Evolutionary conservation across 345 rosid genomes (phyloP).

Genomic region (Camelina sativa): DNA sequence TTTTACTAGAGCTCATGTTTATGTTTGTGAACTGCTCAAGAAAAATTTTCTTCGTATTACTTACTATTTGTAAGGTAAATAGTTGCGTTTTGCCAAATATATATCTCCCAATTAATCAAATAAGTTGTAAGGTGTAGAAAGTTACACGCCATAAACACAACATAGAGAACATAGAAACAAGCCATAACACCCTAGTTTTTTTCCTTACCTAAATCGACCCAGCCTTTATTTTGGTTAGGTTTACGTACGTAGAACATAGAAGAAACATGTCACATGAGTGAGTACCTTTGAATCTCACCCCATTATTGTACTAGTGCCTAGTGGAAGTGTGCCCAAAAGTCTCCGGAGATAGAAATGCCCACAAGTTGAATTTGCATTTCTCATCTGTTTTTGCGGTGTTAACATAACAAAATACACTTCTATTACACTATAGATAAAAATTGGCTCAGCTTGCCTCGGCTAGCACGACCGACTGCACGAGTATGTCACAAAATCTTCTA

Average conservation of each 20-base stretch:
- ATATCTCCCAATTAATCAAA: neutral
- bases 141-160: neutral
- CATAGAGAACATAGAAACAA: neutral
- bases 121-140: neutral
- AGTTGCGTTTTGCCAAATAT: neutral
- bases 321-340: too few species aligned
- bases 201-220: neutral
- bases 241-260: neutral
- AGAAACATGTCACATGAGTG: slow-evolving; percentile 12
- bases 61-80: neutral
- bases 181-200: too few species aligned
- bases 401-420: too few species aligned
- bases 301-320: neutral
- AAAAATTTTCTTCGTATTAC: too few species aligned
- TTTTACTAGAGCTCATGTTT: neutral
- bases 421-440: too few species aligned
- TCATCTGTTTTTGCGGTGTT: too few species aligned
- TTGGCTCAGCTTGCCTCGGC: too few species aligned
- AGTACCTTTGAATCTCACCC: neutral
- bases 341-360: too few species aligned
- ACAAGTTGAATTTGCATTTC: too few species aligned
- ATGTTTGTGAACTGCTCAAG: neutral
- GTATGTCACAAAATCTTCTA: too few species aligned
- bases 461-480: too few species aligned
- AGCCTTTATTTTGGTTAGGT: neutral